Base-by-base conservation (phyloP, 208 protist genomes). In the Crithidia bombi region DNA sequence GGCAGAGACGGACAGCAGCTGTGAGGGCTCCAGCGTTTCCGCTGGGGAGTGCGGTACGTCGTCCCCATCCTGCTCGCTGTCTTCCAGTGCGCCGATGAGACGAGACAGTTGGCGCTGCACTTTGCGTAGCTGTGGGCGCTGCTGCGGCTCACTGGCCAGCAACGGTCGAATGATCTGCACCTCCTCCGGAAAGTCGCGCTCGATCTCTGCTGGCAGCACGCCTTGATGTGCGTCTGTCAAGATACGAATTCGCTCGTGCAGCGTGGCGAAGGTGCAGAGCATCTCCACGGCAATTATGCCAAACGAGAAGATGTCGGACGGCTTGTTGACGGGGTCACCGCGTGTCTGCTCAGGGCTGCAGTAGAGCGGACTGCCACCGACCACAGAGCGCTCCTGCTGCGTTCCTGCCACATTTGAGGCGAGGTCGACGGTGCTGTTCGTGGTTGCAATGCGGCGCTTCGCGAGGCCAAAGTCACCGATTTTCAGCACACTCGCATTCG, bases 391-490 rank as follows among this genome's bases (percentile, higher is more conserved):
- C 56, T 90, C 84, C 51, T 88, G 71, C 25, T 85, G 71, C 10
- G 23, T 43, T n/a, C 70, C 73, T 0, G 68, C 58, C 0, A 81
- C 70, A 55, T 77, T 81, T 15, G 75, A 79, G 2, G 57, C 12
- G 17, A 86, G 47, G 36, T 82, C 84, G 33, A 33, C 30, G 21
- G 12, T 41, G 36, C 55, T 62, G 15, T 7, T 46, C 26, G 50
- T 36, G 2, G 66, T 69, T 1, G 30, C 26, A 21, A 43, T 62
- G 36, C 79, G 83, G 19, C 68, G 73, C 64, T 90, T 93, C 1
- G 90, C 87, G 12, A 95, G 72, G 0, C 90, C 90, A 83, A 95
- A 95, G 68, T 95, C 90, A 15, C 90, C 90, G 63, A 95, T 93
- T 55, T 95, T 95, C 66, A 95, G 70, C 19, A 81, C 69, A 17